Base-by-base conservation (phyloP, 1,284 basidiomycete genomes). In the Cutaneotrichosporon sp. region DNA sequence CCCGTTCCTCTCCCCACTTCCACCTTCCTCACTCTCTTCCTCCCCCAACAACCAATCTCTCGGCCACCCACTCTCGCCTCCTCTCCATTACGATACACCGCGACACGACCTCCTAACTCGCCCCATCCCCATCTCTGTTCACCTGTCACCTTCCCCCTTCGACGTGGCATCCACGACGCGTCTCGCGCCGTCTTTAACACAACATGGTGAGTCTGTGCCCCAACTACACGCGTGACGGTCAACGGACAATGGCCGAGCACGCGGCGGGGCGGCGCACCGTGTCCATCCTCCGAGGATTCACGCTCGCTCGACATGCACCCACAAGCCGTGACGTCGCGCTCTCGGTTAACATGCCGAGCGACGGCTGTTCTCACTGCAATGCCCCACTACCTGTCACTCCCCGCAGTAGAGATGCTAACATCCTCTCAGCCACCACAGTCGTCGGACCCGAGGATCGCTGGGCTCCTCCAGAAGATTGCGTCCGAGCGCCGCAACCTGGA, bases 401-500 rank as follows among this genome's bases (percentile, higher is more conserved):
- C n/a, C 16, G 16, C 38, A 18, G 38, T 42, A 7, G n/a, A 5
- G 11, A 45, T 45, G 52, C 59, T 60, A 52, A 57, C 59, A 25
- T n/a, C 20, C 36, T 33, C 46, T 36, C 58, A 62, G 55, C 55
- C 64, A 9, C 33, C 51, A 34, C 54, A 56, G 31, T 55, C 64
- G 20, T 47, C 51, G 14, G 58, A 67, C 55, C 63, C 69, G 56
- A 75, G 74, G 60, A 72, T 78, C 58, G 70, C 69, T 56, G 73
- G 67, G 57, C 72, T 80, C 31, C 69, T 79, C 46, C 65, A 70
- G 58, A 79, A 75, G 16, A 74, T 80, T 54, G 71, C 71, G 52
- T 74, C 74, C 13, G 79, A 80, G 66, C 67, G 72, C 25, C 72
- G 77, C 22, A 80, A 80, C 63, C 68, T 80, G 36, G 76, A 79